Evolutionary conservation across 2,329 filamentous ascomycete genomes (phyloP), one percentile per base, ranked within the genome.

Genomic region (Davidsoniella eucalypti): DNA sequence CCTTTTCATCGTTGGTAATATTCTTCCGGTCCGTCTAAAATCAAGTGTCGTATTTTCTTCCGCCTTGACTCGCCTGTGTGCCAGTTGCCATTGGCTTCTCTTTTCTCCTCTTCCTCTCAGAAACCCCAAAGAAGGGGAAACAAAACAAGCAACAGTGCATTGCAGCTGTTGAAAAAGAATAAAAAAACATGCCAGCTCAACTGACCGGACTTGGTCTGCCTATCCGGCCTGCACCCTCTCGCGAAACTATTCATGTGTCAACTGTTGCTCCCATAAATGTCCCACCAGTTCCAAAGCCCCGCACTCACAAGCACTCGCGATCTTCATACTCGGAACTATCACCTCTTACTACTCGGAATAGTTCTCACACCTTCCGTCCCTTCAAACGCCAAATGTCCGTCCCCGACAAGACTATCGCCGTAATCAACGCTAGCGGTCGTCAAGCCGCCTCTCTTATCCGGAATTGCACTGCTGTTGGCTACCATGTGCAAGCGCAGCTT

Each of bases 391-490:
- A 73, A 57, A 77, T 75, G 67, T 71, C 72, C 53, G 67, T 69
- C 26, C 73, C 75, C 42, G 72, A 76, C 62, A 92, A 88, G 69
- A 92, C 84, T 50, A 87, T 94, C 60, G 90, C 88, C 62, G 82
- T 94, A 61, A 88, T 96, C 69, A 96, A 96, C 68, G 87, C 87
- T 62, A 90, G 87, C 63, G 92, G 92, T 61, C 84, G 92, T 59
- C 92, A 98, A 71, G 87, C 90, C 56, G 90, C 90, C 52, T 95
- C 88, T 53, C 80, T 98, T 60, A 92, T 95, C 59, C 84, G 92
- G 57, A 87, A 94, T 61, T 90, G 90, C 52, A 86, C 86, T 42
- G 92, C 92, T 54, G 82, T 96, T 51, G 92, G 92, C 57, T 96
- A 92, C 71, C 79, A 82, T 63, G 90, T 98, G 52, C 84, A 86